Evolutionary conservation across 2,329 filamentous ascomycete species (phyloP), one percentile per base, ranked within the genome.

Genomic region (Zymoseptoria crescenta): DNA sequence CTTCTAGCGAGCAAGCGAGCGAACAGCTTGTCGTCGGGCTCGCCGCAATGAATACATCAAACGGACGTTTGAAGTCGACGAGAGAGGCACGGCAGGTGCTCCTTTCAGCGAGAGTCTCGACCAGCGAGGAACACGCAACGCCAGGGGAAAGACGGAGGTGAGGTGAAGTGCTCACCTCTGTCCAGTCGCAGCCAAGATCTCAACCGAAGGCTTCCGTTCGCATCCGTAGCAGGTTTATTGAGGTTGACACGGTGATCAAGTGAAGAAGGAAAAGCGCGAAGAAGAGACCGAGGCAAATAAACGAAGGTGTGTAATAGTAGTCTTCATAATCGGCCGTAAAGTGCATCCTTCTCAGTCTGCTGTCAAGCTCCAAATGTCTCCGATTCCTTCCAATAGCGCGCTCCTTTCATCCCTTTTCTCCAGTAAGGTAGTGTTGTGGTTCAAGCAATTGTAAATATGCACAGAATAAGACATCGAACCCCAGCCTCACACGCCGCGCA

Each of bases 261-360:
- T 4, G 35, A 16, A 41, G 35, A 41, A 41, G 35, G n/a, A 7
- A 13, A 45, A 45, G n/a, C 7, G 13, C 9, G 20, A 24, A 52
- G 16, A 52, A 53, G 20, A 54, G 28, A 35, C 13, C 52, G 35
- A n/a, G 52, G 21, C 28, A 35, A 35, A 30, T 30, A 55, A 58
- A 50, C 49, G 52, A 56, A 50, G 45, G 52, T 52, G 52, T 58
- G 21, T 52, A 52, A 55, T 35, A 20, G 21, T 16, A n/a, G 20
- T 56, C 20, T 21, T 59, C 57, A 30, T 59, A 27, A 59, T 55
- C 55, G 58, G 58, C 58, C 58, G 58, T 60, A 16, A 57, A 51
- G 54, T 56, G 58, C 58, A 56, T 49, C 21, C 51, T 54, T 45
- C 35, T 45, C 35, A n/a, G 4, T 45, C 35, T 6, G 13, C 29